Conservation (phyloP, 2,329 filamentous ascomycete species). For the Aulographum hederae region DNA sequence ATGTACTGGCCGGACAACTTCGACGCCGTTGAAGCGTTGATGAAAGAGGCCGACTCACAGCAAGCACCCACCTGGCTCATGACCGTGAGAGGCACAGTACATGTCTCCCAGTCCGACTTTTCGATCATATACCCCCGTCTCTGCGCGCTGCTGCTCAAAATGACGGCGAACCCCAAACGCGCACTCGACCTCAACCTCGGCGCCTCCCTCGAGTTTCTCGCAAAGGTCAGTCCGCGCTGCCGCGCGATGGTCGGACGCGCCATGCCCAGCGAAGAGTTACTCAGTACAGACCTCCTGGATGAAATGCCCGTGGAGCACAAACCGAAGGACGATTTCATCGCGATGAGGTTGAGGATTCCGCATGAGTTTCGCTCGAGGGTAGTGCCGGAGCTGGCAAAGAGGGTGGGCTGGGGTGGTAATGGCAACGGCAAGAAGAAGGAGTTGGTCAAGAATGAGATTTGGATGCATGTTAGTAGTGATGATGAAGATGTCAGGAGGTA, state of each 20-base stretch:
- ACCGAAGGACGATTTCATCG: slow-evolving; percentile 40
- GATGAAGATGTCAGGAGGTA: slow-evolving; percentile 13
- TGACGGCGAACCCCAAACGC: slow-evolving; percentile 41
- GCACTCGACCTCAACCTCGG: slow-evolving; percentile 46
- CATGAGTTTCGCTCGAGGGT: slow-evolving; percentile 37
- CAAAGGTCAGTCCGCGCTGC: slow-evolving; percentile 29
- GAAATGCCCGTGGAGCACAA: slow-evolving; percentile 32
- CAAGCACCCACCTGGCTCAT: slow-evolving; percentile 24
- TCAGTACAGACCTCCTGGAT: slow-evolving; percentile 26
- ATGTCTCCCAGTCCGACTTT: slow-evolving; percentile 50
- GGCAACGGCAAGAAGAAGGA: slow-evolving; percentile 20
- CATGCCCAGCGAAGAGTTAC: slow-evolving; percentile 35
- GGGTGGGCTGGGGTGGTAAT: slow-evolving; percentile 16
- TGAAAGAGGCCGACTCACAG: slow-evolving; percentile 28
- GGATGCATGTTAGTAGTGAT: slow-evolving; percentile 31
- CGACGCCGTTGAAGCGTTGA: slow-evolving; percentile 35
- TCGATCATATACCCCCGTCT: slow-evolving; percentile 42
- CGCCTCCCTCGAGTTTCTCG: slow-evolving; percentile 43
- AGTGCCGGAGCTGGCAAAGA: slow-evolving; percentile 24
- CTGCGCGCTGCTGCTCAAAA: slow-evolving; percentile 41
- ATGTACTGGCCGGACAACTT: slow-evolving; percentile 53
- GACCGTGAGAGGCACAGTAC: slow-evolving; percentile 39
- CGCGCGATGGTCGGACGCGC: slow-evolving; percentile 29
- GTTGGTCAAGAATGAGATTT: slow-evolving; percentile 27
- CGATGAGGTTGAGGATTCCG: slow-evolving; percentile 35